Percentiles rank a stretch among this genome's conserved stretches.
Evolutionary conservation across 1,139 yeast species (phyloP).

Genomic region (Kazachstania sp.): DNA sequence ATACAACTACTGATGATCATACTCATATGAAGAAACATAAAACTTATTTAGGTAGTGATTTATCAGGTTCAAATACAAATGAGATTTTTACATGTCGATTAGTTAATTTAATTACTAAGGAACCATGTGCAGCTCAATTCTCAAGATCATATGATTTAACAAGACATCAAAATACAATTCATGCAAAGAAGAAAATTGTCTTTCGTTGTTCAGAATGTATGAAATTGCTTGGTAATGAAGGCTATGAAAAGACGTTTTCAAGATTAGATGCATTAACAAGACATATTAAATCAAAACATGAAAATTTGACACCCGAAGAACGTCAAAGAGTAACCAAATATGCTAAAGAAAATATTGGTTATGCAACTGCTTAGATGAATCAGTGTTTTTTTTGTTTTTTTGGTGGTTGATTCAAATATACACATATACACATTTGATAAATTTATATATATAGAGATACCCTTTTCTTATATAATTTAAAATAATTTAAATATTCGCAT

Average conservation of each 20-base stretch:
- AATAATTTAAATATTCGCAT: no score
- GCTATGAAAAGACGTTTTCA: slow-evolving; percentile 65
- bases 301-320: slow-evolving; percentile 53
- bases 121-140: slow-evolving; percentile 70
- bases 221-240: slow-evolving; percentile 38
- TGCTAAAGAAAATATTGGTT: slow-evolving; percentile 73
- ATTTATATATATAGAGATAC: no score
- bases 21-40: neutral
- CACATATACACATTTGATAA: no score
- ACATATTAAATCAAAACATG: slow-evolving; percentile 83
- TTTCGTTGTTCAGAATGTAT: slow-evolving; percentile 84
- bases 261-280: slow-evolving; percentile 92
- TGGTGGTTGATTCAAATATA: no score
- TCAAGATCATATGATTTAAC: slow-evolving; percentile 91
- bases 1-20: neutral
- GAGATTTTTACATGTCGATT: slow-evolving; percentile 51
- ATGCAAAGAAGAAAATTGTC: slow-evolving; percentile 76
- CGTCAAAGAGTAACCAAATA: slow-evolving; percentile 62
- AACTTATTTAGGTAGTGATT: neutral
- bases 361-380: slow-evolving; percentile 28
- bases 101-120: slow-evolving; percentile 51
- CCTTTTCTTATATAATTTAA: no score
- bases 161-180: slow-evolving; percentile 94
- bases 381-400: no score
- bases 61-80: slow-evolving; percentile 19